A percentile compares a stretch with the other conserved stretches of the same genome.
These are phyloP conservation scores for Pelagophyceae sp. DNA, from an alignment of 352 stramenopile genomes.

Conservation along the genomic window DNA sequence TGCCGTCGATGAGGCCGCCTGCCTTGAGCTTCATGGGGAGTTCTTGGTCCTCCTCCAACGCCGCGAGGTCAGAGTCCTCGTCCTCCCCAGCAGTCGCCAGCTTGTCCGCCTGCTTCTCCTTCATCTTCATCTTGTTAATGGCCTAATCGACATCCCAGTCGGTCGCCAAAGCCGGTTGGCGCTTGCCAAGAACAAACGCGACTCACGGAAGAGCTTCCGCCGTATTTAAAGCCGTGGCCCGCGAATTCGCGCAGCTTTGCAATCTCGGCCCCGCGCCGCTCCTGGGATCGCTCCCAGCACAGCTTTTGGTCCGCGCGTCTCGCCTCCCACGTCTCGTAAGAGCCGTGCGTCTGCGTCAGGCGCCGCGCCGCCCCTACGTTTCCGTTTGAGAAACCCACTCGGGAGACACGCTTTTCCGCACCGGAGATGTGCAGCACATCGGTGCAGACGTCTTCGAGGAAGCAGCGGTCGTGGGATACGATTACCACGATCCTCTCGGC, in stretches of 20 bases:
- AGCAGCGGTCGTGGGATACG: constrained; percentile 33
- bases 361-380: constrained; percentile 26
- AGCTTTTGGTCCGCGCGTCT: constrained; percentile 23
- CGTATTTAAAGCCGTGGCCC: constrained; percentile 41
- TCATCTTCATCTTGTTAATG: constrained; percentile 42
- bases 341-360: constrained; percentile 29
- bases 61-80: constrained; percentile 31
- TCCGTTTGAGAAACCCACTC: no score
- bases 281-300: constrained; percentile 23
- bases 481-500: constrained; percentile 34
- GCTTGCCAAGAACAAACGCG: no score
- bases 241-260: constrained; percentile 33
- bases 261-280: constrained; percentile 25
- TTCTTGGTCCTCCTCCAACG: constrained; percentile 37
- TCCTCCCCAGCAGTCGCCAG: constrained; percentile 26
- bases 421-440: constrained; percentile 38
- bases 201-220: constrained; percentile 30
- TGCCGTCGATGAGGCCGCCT: constrained; percentile 34
- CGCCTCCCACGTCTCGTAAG: constrained; percentile 32
- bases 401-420: no score
- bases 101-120: constrained; percentile 41
- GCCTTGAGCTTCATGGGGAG: constrained; percentile 32
- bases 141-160: no score
- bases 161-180: no score
- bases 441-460: constrained; percentile 36